A percentile compares a stretch with the other conserved stretches of the same genome.
Conservation (phyloP, 2,329 filamentous ascomycete genomes). For the Volutella citrinella region DNA sequence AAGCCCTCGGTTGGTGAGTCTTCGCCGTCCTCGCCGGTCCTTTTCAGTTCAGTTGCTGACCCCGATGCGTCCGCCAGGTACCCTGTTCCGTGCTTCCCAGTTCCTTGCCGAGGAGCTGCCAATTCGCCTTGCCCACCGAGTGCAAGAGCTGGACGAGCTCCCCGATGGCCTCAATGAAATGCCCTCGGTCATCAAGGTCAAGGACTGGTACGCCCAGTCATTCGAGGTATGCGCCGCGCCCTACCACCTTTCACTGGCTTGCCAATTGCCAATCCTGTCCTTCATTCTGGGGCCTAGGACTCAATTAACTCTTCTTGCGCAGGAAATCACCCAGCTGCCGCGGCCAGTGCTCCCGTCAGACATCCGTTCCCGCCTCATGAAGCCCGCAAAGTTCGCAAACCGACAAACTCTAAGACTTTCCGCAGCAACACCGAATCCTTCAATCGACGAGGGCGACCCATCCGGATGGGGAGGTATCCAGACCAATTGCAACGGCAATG, state of each 20-base stretch:
- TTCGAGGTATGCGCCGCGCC: conserved; percentile 71
- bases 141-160: conserved; percentile 87
- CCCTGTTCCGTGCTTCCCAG: conserved; percentile 94
- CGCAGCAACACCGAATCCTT: conserved; percentile 86
- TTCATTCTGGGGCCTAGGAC: too few species aligned
- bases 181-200: conserved; percentile 91
- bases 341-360: conserved; percentile 74
- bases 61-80: conserved; percentile 61
- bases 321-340: conserved; percentile 89
- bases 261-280: too few species aligned
- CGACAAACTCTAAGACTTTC: conserved; percentile 67
- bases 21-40: conserved; percentile 85
- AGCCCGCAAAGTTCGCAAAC: conserved; percentile 54
- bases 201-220: conserved; percentile 98
- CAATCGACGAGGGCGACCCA: conserved; percentile 81
- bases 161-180: conserved; percentile 97
- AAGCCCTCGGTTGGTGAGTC: conserved; percentile 87
- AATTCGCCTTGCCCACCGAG: conserved; percentile 92
- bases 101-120: conserved; percentile 98
- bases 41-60: conserved; percentile 60
- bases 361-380: conserved; percentile 75
- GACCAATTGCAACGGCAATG: conserved; percentile 44
- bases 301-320: too few species aligned
- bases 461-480: conserved; percentile 51
- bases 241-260: neutral